phyloP scores from a whole-genome alignment of 2,329 filamentous ascomycete species.

The Alternaria atra region DNA sequence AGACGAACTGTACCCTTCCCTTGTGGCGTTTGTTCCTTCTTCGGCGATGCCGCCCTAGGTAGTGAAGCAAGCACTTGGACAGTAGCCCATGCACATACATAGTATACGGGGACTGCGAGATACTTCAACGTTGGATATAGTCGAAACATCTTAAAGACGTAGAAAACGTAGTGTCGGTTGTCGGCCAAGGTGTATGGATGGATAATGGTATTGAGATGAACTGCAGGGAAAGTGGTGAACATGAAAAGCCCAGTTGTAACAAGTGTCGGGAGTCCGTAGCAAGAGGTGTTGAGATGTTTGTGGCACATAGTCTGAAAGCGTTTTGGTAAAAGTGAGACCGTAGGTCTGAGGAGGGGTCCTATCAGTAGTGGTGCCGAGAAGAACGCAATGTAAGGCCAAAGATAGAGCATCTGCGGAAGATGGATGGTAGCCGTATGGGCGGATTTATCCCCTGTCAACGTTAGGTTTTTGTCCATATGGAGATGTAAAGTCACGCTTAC shows the following conservation, averaged over 20 bases:
- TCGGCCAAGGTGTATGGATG: slow-evolving; percentile 97
- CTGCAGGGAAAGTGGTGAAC: slow-evolving; percentile 56
- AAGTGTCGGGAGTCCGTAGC: slow-evolving; percentile 25
- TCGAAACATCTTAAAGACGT: slow-evolving; percentile 86
- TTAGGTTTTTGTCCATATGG: slow-evolving; percentile 19
- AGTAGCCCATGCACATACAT: slow-evolving; percentile 72
- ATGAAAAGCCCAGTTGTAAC: slow-evolving; percentile 47
- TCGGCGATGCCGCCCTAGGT: slow-evolving; percentile 30
- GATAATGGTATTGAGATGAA: slow-evolving; percentile 88
- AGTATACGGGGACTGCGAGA: slow-evolving; percentile 74
- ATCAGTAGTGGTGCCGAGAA: slow-evolving; percentile 84
- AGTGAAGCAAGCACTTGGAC: slow-evolving; percentile 67
- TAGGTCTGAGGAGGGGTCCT: slow-evolving; percentile 59
- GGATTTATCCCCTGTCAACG: slow-evolving; percentile 79
- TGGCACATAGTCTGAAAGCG: slow-evolving; percentile 16
- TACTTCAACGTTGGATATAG: slow-evolving; percentile 71
- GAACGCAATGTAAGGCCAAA: slow-evolving; percentile 89
- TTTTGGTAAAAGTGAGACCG: slow-evolving; percentile 37
- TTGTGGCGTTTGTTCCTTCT: slow-evolving; percentile 1
- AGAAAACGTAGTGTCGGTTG: slow-evolving; percentile 97
- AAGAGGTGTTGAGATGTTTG: slow-evolving; percentile 11
- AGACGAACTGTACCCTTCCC: slow-evolving; percentile 9
- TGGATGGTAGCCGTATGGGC: slow-evolving; percentile 93
- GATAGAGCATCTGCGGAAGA: slow-evolving; percentile 90
- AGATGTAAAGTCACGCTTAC: slow-evolving; percentile 55